These are phyloP conservation scores for Paramecium caudatum DNA, from an alignment of 73 alveolate species.

Conservation along the genomic window DNA sequence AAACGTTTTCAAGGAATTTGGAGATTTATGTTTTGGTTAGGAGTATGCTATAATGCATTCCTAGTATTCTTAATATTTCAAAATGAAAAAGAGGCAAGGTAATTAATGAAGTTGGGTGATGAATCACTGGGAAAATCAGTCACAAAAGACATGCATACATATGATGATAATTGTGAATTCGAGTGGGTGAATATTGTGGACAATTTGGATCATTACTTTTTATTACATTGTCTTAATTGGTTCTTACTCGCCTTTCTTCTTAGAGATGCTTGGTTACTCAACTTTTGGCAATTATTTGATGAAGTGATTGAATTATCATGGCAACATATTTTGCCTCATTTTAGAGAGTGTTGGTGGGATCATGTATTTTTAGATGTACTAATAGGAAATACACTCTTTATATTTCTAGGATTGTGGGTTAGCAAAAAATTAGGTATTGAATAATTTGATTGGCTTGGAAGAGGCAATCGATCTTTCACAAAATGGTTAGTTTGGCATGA, in stretches of 20 bases:
- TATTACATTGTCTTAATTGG: constrained; percentile 89
- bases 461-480: constrained; percentile 79
- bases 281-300: constrained; percentile 89
- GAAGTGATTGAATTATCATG: constrained; percentile 90
- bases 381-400: constrained; percentile 87
- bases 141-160: constrained; percentile 83
- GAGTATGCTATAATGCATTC: constrained; percentile 75
- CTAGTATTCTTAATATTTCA: constrained; percentile 78
- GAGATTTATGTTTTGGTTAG: constrained; percentile 78
- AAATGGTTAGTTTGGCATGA: constrained; percentile 85
- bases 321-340: constrained; percentile 89
- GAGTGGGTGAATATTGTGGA: constrained; percentile 79
- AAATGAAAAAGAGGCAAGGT: constrained; percentile 80
- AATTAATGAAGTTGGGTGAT: constrained; percentile 77
- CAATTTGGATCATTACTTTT: constrained; percentile 88
- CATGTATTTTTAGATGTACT: constrained; percentile 88
- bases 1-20: constrained; percentile 74
- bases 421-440: constrained; percentile 75
- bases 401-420: constrained; percentile 75
- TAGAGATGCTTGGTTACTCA: constrained; percentile 86
- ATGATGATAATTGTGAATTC: constrained; percentile 88
- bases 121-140: constrained; percentile 76
- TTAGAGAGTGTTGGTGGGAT: constrained; percentile 98
- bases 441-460: constrained; percentile 90
- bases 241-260: constrained; percentile 85